Conservation (phyloP, 2,329 filamentous ascomycete species). For the Rosellinia necatrix region DNA sequence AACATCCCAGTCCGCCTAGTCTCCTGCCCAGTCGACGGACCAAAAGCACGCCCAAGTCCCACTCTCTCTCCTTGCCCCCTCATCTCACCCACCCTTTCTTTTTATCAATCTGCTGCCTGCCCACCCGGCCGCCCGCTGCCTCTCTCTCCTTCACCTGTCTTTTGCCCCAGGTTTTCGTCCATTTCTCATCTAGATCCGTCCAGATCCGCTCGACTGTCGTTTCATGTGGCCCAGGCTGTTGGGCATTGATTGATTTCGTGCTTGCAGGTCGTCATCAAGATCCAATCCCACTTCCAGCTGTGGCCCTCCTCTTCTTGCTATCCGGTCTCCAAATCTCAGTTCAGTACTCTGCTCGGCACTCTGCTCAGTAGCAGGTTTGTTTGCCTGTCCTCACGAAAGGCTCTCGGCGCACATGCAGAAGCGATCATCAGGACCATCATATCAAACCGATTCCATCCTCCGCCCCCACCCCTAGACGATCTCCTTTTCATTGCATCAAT, state of each 20-base stretch:
- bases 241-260: background rate
- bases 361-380: background rate
- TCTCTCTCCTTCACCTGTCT: background rate
- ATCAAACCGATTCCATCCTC: constrained; percentile 12
- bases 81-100: constrained; percentile 10
- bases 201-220: background rate
- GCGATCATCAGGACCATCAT: constrained; percentile 20
- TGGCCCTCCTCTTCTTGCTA: background rate
- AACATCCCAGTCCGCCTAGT: background rate
- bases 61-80: constrained; percentile 2
- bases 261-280: background rate
- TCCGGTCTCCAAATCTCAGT: background rate
- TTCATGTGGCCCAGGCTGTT: background rate
- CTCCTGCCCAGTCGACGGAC: background rate
- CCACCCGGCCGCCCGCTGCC: background rate
- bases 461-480: constrained; percentile 21
- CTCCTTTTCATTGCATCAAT: constrained; percentile 22
- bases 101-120: constrained; percentile 11
- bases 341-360: too few species aligned
- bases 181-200: background rate
- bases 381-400: background rate
- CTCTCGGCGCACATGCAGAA: constrained; percentile 9
- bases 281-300: background rate
- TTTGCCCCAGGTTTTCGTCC: background rate
- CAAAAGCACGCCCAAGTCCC: constrained; percentile 1